Conservation (phyloP, 208 protist genomes). For the Trypanosoma theileri region DNA sequence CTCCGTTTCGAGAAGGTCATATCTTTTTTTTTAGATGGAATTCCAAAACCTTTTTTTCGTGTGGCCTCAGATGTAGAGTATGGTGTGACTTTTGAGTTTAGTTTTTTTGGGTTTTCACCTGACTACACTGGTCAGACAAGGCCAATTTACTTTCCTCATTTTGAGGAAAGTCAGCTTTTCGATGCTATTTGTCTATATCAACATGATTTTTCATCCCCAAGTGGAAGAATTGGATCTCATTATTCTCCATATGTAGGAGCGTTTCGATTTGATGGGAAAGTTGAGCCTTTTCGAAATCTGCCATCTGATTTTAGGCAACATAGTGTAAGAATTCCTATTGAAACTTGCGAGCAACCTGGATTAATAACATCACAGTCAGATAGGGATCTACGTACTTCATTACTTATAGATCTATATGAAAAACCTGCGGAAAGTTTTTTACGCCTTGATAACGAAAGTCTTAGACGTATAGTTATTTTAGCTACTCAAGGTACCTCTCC, state of each 20-base stretch:
- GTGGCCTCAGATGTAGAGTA: conserved; percentile 23
- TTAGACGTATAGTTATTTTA: conserved; percentile 71
- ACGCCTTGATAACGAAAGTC: conserved; percentile 41
- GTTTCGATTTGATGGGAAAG: conserved; percentile 51
- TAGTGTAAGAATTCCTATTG: conserved; percentile 54
- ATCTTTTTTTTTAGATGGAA: conserved; percentile 81
- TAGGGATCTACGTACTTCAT: conserved; percentile 44
- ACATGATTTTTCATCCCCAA: conserved; percentile 35
- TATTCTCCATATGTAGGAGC: conserved; percentile 81
- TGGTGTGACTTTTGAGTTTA: conserved; percentile 58
- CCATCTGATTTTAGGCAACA: conserved; percentile 1
- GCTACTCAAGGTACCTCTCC: conserved; percentile 47
- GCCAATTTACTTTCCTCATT: conserved; percentile 40
- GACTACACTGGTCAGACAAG: conserved; percentile 73
- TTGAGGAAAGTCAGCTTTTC: conserved; percentile 41
- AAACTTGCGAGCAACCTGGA: conserved; percentile 46
- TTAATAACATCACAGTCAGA: conserved; percentile 16
- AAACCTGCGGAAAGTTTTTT: conserved; percentile 57
- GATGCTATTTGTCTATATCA: conserved; percentile 34
- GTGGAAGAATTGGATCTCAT: conserved; percentile 81
- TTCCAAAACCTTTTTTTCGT: conserved; percentile 68
- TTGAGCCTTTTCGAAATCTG: conserved; percentile 1
- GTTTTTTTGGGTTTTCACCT: conserved; percentile 61
- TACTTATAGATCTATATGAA: conserved; percentile 75
- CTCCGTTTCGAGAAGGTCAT: conserved; percentile 83